These are phyloP conservation scores for Aspergillus cavernicola DNA, from an alignment of 495 filamentous ascomycete genomes.

Conservation along the genomic window DNA sequence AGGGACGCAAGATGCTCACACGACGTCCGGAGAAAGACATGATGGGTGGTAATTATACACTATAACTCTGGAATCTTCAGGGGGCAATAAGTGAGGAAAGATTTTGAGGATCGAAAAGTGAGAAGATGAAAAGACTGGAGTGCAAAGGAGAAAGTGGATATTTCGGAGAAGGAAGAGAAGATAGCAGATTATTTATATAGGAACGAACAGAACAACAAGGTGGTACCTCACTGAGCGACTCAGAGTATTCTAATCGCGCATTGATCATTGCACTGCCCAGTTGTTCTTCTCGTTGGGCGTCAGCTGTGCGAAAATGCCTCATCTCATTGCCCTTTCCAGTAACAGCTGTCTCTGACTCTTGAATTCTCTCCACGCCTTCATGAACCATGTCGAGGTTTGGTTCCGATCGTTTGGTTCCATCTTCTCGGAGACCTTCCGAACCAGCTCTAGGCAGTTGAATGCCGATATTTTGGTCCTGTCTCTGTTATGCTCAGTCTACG, in stretches of 20 bases:
- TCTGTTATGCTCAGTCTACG: too few species aligned
- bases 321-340: not conserved
- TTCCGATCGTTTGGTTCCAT: slow-evolving; percentile 2
- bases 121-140: too few species aligned
- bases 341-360: too few species aligned
- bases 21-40: slow-evolving; percentile 54
- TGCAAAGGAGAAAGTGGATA: too few species aligned
- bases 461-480: too few species aligned
- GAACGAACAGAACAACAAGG: too few species aligned
- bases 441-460: not conserved
- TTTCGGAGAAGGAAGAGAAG: too few species aligned
- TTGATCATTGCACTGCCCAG: not conserved
- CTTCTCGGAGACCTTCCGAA: not conserved
- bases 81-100: too few species aligned
- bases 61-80: too few species aligned
- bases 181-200: too few species aligned
- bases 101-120: too few species aligned
- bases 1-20: slow-evolving; percentile 44
- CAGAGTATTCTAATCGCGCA: slow-evolving; percentile 1
- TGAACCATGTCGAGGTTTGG: not conserved
- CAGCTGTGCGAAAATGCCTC: slow-evolving; percentile 7
- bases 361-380: too few species aligned
- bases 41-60: slow-evolving; percentile 25
- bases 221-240: not conserved
- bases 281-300: not conserved